Conservation (phyloP, 1,139 yeast species). For the Blastobotrys arbuscula region DNA sequence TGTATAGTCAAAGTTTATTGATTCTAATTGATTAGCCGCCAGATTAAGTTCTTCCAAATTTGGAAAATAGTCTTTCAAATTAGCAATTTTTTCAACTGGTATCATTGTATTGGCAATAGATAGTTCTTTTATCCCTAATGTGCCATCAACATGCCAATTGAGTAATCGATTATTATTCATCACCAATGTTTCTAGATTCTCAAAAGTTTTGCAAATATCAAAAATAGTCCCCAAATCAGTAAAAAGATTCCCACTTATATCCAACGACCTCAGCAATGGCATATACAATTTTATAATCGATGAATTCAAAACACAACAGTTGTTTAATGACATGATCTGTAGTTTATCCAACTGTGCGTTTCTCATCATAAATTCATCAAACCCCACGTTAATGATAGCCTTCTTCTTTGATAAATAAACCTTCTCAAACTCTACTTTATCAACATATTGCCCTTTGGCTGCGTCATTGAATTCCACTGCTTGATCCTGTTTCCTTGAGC, state of each 20-base stretch:
- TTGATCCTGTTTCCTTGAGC: constrained; percentile 33
- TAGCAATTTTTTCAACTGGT: constrained; percentile 26
- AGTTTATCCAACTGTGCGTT: constrained; percentile 47
- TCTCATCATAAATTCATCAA: constrained; percentile 46
- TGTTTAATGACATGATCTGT: constrained; percentile 46
- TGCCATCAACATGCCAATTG: constrained; percentile 5
- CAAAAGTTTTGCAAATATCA: constrained; percentile 36
- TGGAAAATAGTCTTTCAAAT: constrained; percentile 41
- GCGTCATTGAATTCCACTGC: constrained; percentile 44
- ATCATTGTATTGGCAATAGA: constrained; percentile 38
- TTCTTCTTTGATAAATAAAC: constrained; percentile 41
- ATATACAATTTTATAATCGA: neutral
- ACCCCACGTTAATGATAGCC: constrained; percentile 56
- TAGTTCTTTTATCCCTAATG: constrained; percentile 27
- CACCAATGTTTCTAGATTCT: constrained; percentile 41
- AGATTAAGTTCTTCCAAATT: constrained; percentile 40
- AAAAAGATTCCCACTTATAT: constrained; percentile 59
- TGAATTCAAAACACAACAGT: constrained; percentile 24
- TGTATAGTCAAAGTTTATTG: constrained; percentile 8
- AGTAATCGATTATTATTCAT: constrained; percentile 60
- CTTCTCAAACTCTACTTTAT: constrained; percentile 11
- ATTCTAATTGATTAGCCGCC: constrained; percentile 41
- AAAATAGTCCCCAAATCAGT: constrained; percentile 39
- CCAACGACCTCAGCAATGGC: constrained; percentile 39
- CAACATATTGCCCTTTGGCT: constrained; percentile 42